Base-by-base conservation (phyloP, 768 basidiomycete genomes). In the Boletus pseudo-olivaceus region DNA sequence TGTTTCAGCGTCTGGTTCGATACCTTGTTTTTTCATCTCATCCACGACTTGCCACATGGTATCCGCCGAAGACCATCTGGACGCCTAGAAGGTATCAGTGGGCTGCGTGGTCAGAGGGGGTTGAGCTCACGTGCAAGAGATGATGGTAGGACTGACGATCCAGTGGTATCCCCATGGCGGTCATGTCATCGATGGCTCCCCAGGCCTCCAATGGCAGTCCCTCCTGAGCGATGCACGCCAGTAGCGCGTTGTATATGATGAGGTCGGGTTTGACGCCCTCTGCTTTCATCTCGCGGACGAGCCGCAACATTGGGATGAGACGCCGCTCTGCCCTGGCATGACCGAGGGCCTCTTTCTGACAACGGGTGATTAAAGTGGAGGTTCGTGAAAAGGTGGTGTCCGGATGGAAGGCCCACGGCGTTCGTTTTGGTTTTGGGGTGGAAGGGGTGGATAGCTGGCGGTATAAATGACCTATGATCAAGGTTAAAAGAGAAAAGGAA, bases 121-220 rank as follows among this genome's bases (percentile, higher is more conserved):
- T n/a, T 2, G 47, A 58, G 62, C 71, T 62, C 65, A 88, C 90
- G 62, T 79, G 71, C 45, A 92, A 67, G 26, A 92, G 73, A 40
- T 77, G 71, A 42, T 87, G 80, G 66, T 85, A 85, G 9, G 81
- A 76, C 37, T 77, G 70, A 6, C 72, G 59, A 51, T 81, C 75
- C 5, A 82, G 85, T 42, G 67, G 55, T 20, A 90, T 56, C 3
- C 77, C 78, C 40, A 76, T 58, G 17, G 74, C 65, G 33, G 75
- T 48, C 86, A 90, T 89, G 65, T 90, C 87, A 34, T 87, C 84
- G 29, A 87, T 69, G 50, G 87, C 77, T 17, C 85, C 87, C 75
- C 78, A 79, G 5, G 84, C 78, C 55, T 88, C 82, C 29, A 77
- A 60, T 64, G 73, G 73, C 9, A 76, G 61, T 5, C 71, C 73